These are phyloP conservation scores for Yamagishiella unicocca DNA, from an alignment of 139 green algal species.

Conservation along the genomic window DNA sequence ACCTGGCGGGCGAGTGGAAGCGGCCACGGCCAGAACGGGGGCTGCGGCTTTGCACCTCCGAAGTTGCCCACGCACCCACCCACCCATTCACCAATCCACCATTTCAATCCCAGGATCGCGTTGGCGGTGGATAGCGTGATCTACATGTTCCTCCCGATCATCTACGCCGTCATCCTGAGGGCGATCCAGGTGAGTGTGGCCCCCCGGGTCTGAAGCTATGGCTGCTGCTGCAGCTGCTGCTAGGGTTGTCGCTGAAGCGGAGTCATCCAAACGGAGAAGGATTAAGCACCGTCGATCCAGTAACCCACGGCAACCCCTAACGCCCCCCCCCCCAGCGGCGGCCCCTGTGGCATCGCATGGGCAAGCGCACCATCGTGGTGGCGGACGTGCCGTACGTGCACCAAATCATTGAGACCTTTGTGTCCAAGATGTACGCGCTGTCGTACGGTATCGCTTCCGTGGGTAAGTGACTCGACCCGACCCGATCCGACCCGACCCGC, in stretches of 20 bases:
- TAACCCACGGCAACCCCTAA: no score
- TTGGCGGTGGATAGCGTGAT: background rate
- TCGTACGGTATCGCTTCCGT: conserved; percentile 41
- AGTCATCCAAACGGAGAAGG: no score
- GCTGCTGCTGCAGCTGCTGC: no score
- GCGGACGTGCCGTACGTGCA: conserved; percentile 35
- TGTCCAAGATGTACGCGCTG: conserved; percentile 38
- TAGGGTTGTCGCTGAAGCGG: no score
- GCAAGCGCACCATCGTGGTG: conserved; percentile 37
- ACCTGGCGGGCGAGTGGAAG: no score
- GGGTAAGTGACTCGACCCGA: background rate
- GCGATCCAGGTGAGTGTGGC: background rate
- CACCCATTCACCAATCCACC: background rate
- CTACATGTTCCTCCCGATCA: conserved; percentile 44
- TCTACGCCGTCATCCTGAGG: conserved; percentile 18
- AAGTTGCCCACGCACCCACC: no score
- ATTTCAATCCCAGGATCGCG: background rate
- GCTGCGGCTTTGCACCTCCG: no score
- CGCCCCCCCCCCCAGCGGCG: background rate
- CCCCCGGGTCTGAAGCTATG: no score
- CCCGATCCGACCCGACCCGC: no score
- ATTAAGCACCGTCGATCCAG: no score
- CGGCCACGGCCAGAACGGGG: no score
- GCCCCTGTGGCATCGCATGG: conserved; percentile 22
- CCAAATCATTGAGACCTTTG: conserved; percentile 38